phyloP scores from a whole-genome alignment of 163 green algal species.

The Coccomyxa subellipsoidea region DNA sequence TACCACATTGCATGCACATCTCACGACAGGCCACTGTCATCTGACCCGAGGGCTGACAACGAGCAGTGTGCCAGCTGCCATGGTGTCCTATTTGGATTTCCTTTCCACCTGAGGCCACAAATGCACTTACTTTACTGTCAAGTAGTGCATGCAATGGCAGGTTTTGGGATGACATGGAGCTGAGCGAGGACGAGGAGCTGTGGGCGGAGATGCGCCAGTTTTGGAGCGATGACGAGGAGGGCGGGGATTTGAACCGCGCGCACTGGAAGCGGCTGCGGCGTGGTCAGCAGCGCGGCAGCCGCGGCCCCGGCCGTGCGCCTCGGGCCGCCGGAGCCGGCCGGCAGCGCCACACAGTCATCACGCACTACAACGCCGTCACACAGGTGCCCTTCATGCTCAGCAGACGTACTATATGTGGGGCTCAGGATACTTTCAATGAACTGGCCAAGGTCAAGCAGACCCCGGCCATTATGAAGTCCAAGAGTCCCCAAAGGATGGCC shows the following conservation, averaged over 20 bases:
- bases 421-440: no score
- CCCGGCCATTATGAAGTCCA: no score
- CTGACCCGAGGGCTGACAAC: no score
- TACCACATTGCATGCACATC: no score
- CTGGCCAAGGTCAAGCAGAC: no score
- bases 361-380: slow-evolving; percentile 71
- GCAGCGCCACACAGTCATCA: slow-evolving; percentile 54
- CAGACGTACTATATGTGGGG: no score
- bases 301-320: not conserved
- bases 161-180: slow-evolving; percentile 3
- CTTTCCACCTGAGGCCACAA: no score
- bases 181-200: slow-evolving; percentile 52
- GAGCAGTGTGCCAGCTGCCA: no score
- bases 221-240: slow-evolving; percentile 47
- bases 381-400: slow-evolving; percentile 14
- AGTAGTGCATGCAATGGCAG: not conserved
- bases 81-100: no score
- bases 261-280: slow-evolving; percentile 23
- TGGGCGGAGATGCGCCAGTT: slow-evolving; percentile 53
- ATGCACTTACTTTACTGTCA: no score
- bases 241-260: not conserved
- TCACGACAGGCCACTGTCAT: no score
- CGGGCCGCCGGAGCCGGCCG: slow-evolving; percentile 5
- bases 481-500: no score
- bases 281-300: slow-evolving; percentile 15